Conservation (phyloP, 202 grass and related monocot genomes). For the Cymbopogon flexuosus region DNA sequence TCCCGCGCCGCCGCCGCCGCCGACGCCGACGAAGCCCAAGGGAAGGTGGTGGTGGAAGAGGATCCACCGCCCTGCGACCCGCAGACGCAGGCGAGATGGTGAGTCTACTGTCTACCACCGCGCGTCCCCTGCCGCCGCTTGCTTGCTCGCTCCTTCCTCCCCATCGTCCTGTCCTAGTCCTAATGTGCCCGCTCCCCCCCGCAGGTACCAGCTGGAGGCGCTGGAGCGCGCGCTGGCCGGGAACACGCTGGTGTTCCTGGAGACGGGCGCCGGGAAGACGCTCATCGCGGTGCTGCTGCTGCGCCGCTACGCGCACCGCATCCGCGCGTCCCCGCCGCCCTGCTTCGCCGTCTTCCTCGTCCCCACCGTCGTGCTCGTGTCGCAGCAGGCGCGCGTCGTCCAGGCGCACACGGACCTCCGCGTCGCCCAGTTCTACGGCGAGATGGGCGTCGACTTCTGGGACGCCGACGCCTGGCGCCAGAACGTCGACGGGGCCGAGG, state of each 20-base stretch:
- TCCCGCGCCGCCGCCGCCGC: background rate
- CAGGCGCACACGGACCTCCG: conserved; percentile 57
- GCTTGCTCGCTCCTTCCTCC: no score
- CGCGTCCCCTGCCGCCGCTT: background rate
- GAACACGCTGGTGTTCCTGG: conserved; percentile 75
- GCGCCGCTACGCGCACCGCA: conserved; percentile 47
- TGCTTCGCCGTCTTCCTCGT: conserved; percentile 67
- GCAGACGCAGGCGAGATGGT: conserved; percentile 33
- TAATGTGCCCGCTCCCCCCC: background rate
- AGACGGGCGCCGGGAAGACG: conserved; percentile 74
- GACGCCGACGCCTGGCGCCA: no score
- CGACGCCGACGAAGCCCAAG: background rate
- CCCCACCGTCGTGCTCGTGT: conserved; percentile 70
- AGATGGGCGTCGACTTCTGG: conserved; percentile 47
- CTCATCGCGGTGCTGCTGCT: conserved; percentile 84
- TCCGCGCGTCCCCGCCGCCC: conserved; percentile 41
- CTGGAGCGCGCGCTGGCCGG: conserved; percentile 58
- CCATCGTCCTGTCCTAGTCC: background rate
- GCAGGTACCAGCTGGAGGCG: conserved; percentile 86
- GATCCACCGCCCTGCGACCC: background rate
- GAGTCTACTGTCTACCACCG: background rate
- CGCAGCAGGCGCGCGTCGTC: conserved; percentile 65
- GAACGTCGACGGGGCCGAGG: conserved; percentile 53
- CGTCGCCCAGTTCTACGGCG: conserved; percentile 61
- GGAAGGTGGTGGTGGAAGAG: background rate